phyloP scores from a whole-genome alignment of 2,329 filamentous ascomycete species.

The Fusarium caatingaense region DNA sequence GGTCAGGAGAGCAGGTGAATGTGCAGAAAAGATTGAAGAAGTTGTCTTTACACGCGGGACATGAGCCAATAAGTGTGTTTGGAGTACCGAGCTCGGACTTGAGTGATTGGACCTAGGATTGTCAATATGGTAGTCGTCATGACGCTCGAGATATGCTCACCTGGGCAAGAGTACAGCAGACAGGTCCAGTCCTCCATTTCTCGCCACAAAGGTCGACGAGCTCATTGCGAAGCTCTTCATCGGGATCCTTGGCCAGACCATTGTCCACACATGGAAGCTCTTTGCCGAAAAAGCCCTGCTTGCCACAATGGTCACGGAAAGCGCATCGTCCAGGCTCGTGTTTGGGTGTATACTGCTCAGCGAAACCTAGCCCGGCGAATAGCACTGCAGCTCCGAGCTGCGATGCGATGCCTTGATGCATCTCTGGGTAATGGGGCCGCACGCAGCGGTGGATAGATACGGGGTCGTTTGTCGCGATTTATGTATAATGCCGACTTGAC shows the following conservation, averaged over 20 bases:
- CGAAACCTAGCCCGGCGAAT: conserved; percentile 42
- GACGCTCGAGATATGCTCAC: conserved; percentile 56
- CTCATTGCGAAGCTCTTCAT: conserved; percentile 76
- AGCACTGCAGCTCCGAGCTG: conserved; percentile 50
- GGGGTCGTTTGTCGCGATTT: conserved; percentile 32
- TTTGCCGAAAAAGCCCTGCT: conserved; percentile 88
- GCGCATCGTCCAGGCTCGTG: conserved; percentile 92
- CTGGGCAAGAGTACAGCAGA: conserved; percentile 88
- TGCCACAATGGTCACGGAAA: conserved; percentile 90
- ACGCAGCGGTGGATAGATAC: conserved; percentile 27
- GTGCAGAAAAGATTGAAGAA: conserved; percentile 99
- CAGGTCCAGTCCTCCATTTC: conserved; percentile 84
- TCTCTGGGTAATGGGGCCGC: conserved; percentile 42
- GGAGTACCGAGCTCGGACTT: conserved; percentile 87
- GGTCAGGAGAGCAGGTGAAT: conserved; percentile 97
- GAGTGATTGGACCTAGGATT: conserved; percentile 76
- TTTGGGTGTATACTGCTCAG: conserved; percentile 62
- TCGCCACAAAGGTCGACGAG: conserved; percentile 87
- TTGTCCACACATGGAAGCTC: conserved; percentile 95
- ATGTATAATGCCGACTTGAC: conserved; percentile 21
- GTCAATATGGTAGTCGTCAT: conserved; percentile 19
- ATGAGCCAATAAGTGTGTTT: conserved; percentile 89
- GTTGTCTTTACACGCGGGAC: conserved; percentile 96
- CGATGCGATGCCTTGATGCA: conserved; percentile 50
- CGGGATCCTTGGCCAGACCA: conserved; percentile 79